Evolutionary conservation across 2,329 filamentous ascomycete species (phyloP).

Genomic region (Colletotrichum echinochloae): DNA sequence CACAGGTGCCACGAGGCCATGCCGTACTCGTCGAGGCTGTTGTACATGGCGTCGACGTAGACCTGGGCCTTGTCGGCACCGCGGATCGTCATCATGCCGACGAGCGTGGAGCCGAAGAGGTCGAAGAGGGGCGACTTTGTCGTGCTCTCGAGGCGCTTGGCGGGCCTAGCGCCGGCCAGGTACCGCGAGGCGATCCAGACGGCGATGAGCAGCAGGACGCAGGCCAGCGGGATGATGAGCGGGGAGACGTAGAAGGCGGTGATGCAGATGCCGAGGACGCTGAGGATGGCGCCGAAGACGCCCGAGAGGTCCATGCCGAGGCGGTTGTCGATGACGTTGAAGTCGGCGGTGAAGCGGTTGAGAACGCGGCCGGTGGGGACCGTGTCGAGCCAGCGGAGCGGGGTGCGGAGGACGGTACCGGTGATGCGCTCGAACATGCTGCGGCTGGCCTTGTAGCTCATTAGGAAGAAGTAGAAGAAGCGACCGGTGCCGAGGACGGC

Average conservation of each 20-base stretch:
- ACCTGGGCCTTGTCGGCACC: constrained; percentile 76
- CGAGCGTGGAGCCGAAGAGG: constrained; percentile 79
- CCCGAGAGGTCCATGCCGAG: constrained; percentile 73
- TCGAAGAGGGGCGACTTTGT: constrained; percentile 85
- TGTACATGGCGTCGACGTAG: constrained; percentile 78
- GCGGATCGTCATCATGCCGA: constrained; percentile 80
- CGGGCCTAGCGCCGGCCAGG: constrained; percentile 77
- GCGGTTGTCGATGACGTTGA: constrained; percentile 77
- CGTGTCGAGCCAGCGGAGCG: constrained; percentile 84
- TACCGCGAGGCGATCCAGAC: constrained; percentile 71
- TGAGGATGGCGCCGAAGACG: constrained; percentile 69
- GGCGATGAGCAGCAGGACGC: constrained; percentile 68
- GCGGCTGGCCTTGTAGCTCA: constrained; percentile 77
- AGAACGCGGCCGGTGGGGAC: constrained; percentile 81
- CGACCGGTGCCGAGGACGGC: constrained; percentile 71
- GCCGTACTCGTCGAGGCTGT: constrained; percentile 75
- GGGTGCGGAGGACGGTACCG: constrained; percentile 75
- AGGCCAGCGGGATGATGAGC: constrained; percentile 72
- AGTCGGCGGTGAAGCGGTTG: constrained; percentile 84
- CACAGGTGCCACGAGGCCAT: constrained; percentile 75
- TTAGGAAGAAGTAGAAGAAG: constrained; percentile 72
- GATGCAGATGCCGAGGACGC: constrained; percentile 73
- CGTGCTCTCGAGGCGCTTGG: constrained; percentile 82
- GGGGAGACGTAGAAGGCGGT: constrained; percentile 77
- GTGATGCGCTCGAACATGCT: constrained; percentile 75